Evolutionary conservation across 2,329 filamentous ascomycete genomes (phyloP), one percentile per base, ranked within the genome.

Genomic region (Phaeomoniella chlamydospora): DNA sequence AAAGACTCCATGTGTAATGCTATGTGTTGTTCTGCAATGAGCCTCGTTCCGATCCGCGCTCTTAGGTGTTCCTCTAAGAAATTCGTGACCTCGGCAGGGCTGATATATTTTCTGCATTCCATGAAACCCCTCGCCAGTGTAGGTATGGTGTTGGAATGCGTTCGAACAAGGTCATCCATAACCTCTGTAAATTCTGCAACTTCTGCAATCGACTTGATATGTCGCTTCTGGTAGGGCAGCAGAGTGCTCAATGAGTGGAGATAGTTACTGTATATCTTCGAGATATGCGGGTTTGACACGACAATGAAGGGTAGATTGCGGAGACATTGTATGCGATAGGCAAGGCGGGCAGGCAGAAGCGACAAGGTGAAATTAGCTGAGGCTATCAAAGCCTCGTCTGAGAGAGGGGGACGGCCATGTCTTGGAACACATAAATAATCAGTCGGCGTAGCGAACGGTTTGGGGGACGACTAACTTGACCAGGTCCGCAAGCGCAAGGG

Each of bases 21-120:
- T 45, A 98, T 83, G 58, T 98, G 90, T 59, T 98, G 90, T 61
- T 98, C 90, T 3, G 87, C 90, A 37, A 98, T 85, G 45, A 98
- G 67, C 12, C 90, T 72, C 2, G 90, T 98, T 45, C 90, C 90
- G 46, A 98, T 98, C 39, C 90, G 73, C 3, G 90, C 87, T 33
- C 88, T 80, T 32, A 98, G 69, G 59, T 98, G 90, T 52, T 90
- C 83, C 55, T 98, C 88, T 19, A 98, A 69, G 51, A 96, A 98
- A 13, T 71, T 68, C 0, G 87, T 94, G n/a, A 94, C 87, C 39
- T 94, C 81, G 13, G 61, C 59, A 0, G 85, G 72, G 15, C 71
- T 77, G 47, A 96, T 90, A 58, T 96, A 98, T 47, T 85, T 84
- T 37, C 85, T 72, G 41, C 85, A 94, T 57, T 98, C 90, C 31